Conservation (phyloP, 768 basidiomycete species). For the Phylloporus rhodoxanthus region DNA sequence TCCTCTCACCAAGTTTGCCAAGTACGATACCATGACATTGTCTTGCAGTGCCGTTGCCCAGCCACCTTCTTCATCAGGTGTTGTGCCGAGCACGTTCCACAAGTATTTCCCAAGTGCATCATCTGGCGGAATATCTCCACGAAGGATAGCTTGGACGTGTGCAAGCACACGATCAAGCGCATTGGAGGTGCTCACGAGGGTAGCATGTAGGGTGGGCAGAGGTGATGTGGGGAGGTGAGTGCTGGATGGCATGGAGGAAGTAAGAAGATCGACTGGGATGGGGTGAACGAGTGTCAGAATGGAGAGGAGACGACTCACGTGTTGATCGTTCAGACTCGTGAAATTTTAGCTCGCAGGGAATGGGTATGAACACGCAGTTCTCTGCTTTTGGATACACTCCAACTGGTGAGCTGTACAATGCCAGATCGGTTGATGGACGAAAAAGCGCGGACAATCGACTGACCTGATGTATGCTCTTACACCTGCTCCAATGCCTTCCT, state of each 20-base stretch:
- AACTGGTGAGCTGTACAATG: slow-evolving; percentile 63
- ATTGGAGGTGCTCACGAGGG: slow-evolving; percentile 60
- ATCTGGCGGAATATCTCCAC: slow-evolving; percentile 75
- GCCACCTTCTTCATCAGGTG: slow-evolving; percentile 63
- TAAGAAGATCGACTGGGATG: slow-evolving; percentile 68
- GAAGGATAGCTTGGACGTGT: slow-evolving; percentile 77
- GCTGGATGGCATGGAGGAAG: slow-evolving; percentile 37
- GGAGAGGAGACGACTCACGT: slow-evolving; percentile 44
- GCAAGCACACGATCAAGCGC: slow-evolving; percentile 83
- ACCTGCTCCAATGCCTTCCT: slow-evolving; percentile 57
- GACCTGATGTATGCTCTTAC: slow-evolving; percentile 87
- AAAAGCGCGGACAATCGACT: slow-evolving; percentile 14
- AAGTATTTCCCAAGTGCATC: slow-evolving; percentile 85
- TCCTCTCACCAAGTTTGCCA: slow-evolving; percentile 87
- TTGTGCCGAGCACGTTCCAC: slow-evolving; percentile 77
- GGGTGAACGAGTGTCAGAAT: slow-evolving; percentile 4
- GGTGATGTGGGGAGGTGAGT: slow-evolving; percentile 46
- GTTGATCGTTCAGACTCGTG: slow-evolving; percentile 81
- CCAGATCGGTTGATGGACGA: slow-evolving; percentile 9
- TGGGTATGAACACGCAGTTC: slow-evolving; percentile 90
- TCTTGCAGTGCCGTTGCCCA: slow-evolving; percentile 84
- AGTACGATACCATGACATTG: slow-evolving; percentile 89
- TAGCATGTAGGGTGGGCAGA: slow-evolving; percentile 42
- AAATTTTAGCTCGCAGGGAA: slow-evolving; percentile 82
- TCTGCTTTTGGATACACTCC: slow-evolving; percentile 87